phyloP scores from a whole-genome alignment of 2,329 filamentous ascomycete genomes.

The Scopulariopsis brevicaulis region DNA sequence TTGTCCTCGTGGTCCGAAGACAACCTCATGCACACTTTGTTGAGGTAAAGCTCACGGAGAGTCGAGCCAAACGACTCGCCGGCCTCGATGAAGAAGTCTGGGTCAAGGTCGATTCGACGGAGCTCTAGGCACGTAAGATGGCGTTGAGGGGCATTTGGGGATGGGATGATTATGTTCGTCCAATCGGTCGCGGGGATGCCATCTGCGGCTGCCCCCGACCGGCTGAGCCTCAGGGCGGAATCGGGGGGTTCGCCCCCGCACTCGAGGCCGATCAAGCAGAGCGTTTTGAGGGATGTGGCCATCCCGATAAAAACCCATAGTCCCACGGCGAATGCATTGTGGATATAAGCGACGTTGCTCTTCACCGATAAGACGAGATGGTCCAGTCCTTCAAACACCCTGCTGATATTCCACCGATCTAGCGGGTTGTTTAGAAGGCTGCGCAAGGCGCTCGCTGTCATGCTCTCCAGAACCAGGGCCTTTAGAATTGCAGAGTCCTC shows the following conservation, averaged over 20 bases:
- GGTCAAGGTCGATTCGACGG: constrained; percentile 25
- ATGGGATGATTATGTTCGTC: constrained; percentile 24
- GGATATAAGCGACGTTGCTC: constrained; percentile 22
- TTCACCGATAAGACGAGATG: constrained; percentile 31
- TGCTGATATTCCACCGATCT: constrained; percentile 36
- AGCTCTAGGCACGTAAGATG: constrained; percentile 31
- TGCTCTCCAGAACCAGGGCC: constrained; percentile 36
- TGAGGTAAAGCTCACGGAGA: constrained; percentile 31
- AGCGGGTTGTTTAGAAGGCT: constrained; percentile 38
- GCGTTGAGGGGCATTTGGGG: constrained; percentile 20
- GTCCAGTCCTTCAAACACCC: constrained; percentile 25
- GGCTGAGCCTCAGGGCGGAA: neutral
- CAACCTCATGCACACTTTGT: constrained; percentile 31
- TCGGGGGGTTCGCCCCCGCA: constrained; percentile 14
- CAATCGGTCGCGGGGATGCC: constrained; percentile 17
- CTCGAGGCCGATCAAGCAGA: constrained; percentile 35
- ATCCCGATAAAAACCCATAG: constrained; percentile 38
- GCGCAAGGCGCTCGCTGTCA: constrained; percentile 34
- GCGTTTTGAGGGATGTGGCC: constrained; percentile 28
- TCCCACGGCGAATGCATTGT: constrained; percentile 27
- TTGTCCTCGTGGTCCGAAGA: constrained; percentile 21
- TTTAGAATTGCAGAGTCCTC: constrained; percentile 28
- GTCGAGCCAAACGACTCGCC: constrained; percentile 22
- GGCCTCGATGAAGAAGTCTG: constrained; percentile 21
- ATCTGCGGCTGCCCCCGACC: neutral